Evolutionary conservation across 2,329 filamentous ascomycete species (phyloP), one percentile per base, ranked within the genome.

Genomic region (Westerdykella aurantiaca): DNA sequence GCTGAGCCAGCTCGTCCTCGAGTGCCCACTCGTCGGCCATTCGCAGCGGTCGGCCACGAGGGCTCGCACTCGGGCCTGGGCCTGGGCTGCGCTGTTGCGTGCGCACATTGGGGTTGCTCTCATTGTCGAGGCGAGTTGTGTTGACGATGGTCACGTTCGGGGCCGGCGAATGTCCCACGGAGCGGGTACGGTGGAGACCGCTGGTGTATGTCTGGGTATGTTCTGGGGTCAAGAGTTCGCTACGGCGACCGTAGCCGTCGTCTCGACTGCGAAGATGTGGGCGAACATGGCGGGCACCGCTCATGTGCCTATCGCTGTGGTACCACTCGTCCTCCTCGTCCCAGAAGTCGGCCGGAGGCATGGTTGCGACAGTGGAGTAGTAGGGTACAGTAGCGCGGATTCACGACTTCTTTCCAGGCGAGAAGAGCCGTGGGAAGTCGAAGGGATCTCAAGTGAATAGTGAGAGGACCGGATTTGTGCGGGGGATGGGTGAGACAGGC

Each of bases 141-240:
- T 73, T 73, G 61, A 71, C 69, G 48, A 73, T 72, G 52, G 70
- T 71, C 49, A 74, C 67, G 38, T 69, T 67, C 14, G 72, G 72
- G n/a, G 60, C 60, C 12, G 69, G 69, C 18, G 61, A 51, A 43
- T 69, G 64, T 37, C 72, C 72, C 34, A 67, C 64, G 13, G 71
- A 73, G 45, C 70, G 67, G 38, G 69, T 69, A 42, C 72, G 69
- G 39, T 72, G 67, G 13, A 73, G 65, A 34, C 63, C 61, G 34
- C 52, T 50, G 1, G 55, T 48, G 33, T 56, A 64, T 42, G 41
- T 38, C 25, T 54, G 51, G 14, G 47, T 48, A 18, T 35, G 33
- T 37, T 65, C 58, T 1, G 63, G 64, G 11, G 42, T 46, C 18
- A 67, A 53, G 16, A 60, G 59, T 31, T 66, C 61, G 33, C 51